Evolutionary conservation across 345 rosid species (phyloP).

Genomic region (Excoecaria cochinchinensis): DNA sequence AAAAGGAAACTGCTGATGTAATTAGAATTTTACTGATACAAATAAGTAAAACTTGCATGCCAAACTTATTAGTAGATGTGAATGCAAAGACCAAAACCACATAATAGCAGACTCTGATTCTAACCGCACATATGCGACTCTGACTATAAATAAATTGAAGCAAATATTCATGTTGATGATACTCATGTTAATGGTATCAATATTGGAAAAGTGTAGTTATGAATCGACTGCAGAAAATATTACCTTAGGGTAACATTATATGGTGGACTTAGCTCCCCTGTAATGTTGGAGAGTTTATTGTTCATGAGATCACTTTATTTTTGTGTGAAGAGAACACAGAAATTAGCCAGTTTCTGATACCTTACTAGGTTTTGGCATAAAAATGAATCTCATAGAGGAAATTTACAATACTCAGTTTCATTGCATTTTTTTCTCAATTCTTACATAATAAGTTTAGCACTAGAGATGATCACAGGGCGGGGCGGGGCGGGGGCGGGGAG

Average conservation of each 20-base stretch:
- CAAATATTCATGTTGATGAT: background rate
- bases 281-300: conserved; percentile 56
- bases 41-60: background rate
- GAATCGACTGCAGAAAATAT: conserved; percentile 22
- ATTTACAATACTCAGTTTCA: conserved; percentile 1
- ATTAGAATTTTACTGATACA: conserved; percentile 21
- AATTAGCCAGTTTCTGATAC: conserved; percentile 27
- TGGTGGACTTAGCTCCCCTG: conserved; percentile 63
- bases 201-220: background rate
- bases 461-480: too few species aligned
- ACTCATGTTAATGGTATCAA: background rate
- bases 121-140: background rate
- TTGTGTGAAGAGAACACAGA: conserved; percentile 13
- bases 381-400: conserved; percentile 4
- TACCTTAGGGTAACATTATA: conserved; percentile 81
- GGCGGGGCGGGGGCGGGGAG: too few species aligned
- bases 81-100: background rate
- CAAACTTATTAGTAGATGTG: background rate
- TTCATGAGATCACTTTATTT: conserved; percentile 78
- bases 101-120: background rate
- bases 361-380: background rate
- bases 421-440: conserved; percentile 22
- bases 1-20: conserved; percentile 34
- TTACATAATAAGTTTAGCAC: conserved; percentile 59
- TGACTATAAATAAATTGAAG: background rate